Percentiles rank a stretch among this genome's conserved stretches.
Evolutionary conservation across 2,329 filamentous ascomycete species (phyloP).

Genomic region (Apiospora koreana): DNA sequence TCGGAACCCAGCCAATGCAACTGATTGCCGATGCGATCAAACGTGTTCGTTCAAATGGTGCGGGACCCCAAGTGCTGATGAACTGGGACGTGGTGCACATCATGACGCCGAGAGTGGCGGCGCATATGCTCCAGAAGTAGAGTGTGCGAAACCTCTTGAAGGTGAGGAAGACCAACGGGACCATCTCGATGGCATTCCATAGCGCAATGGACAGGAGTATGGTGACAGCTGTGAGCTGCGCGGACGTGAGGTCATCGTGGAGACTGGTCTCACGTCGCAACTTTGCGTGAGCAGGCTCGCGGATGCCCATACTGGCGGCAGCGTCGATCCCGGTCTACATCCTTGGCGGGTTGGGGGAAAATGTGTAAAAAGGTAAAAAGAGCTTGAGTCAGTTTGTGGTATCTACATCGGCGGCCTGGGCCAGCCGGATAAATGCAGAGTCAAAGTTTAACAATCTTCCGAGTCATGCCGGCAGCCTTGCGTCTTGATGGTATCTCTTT

Average conservation of each 20-base stretch:
- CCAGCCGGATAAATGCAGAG: neutral
- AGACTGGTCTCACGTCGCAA: neutral
- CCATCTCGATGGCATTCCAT: neutral
- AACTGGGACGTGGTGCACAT: slow-evolving; percentile 17
- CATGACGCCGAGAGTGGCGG: slow-evolving; percentile 27
- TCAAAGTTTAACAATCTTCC: neutral
- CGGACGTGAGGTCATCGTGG: neutral
- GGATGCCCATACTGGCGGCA: neutral
- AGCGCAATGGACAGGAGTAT: neutral
- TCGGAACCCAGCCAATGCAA: slow-evolving; percentile 54
- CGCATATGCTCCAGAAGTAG: slow-evolving; percentile 43
- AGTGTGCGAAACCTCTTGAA: neutral
- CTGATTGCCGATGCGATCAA: slow-evolving; percentile 21
- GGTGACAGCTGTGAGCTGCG: neutral
- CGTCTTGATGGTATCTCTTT: too few species aligned
- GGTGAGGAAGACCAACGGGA: neutral
- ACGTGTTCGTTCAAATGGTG: slow-evolving; percentile 19
- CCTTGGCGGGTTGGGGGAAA: neutral
- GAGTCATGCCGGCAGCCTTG: neutral
- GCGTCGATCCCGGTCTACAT: neutral
- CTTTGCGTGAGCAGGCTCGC: neutral
- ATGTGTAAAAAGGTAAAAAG: neutral
- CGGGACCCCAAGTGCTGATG: slow-evolving; percentile 11
- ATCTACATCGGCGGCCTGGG: neutral
- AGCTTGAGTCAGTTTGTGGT: neutral